Base-by-base conservation (phyloP, 1,139 yeast genomes). In the Suhomyces wounanorum region DNA sequence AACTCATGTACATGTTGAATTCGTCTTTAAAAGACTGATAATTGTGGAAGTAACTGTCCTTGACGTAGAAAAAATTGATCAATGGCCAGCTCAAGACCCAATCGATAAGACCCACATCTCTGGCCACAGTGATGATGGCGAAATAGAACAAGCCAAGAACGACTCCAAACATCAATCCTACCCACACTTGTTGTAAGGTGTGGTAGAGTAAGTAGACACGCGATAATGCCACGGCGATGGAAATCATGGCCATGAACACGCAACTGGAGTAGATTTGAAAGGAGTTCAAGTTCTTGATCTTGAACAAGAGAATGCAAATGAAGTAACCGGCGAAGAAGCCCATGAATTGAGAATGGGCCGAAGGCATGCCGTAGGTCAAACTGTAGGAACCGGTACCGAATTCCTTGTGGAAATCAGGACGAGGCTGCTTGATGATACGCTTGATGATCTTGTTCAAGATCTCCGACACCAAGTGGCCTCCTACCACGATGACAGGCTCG, bases 321-420 rank as follows among this genome's bases (percentile, higher is more conserved):
- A 83, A 74, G 66, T 89, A 91, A 3, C 84, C 78, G 14, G 86
- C 81, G 60, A 87, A 85, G 67, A 85, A 94, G 1, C 96, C 95
- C 91, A 91, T 88, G 68, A 92, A 94, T 69, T 94, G 99, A 0
- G 97, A 84, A 67, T 94, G 99, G 1, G 98, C 97, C 50, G 94
- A 85, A 0, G 99, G 99, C 98, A 94, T 92, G 0, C 99, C 99
- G 66, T 87, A 90, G 1, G 89, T 87, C 48, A 84, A 74, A 42
- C 62, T 77, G 69, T 70, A 68, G 55, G 78, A 67, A 55, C 80
- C 73, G 56, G 76, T 50, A 56, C 84, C 73, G 61, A 78, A 74
- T 36, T 76, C 80, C 48, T 75, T 77, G 59, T 83, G 83, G 60
- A 73, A 74, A 6, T 78, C 73, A 0, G 99, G 99, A 50, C 99